Percentiles rank a stretch among this genome's conserved stretches.
phyloP scores from a whole-genome alignment of 352 stramenopile genomes.

The Pythium phragmiticola region DNA sequence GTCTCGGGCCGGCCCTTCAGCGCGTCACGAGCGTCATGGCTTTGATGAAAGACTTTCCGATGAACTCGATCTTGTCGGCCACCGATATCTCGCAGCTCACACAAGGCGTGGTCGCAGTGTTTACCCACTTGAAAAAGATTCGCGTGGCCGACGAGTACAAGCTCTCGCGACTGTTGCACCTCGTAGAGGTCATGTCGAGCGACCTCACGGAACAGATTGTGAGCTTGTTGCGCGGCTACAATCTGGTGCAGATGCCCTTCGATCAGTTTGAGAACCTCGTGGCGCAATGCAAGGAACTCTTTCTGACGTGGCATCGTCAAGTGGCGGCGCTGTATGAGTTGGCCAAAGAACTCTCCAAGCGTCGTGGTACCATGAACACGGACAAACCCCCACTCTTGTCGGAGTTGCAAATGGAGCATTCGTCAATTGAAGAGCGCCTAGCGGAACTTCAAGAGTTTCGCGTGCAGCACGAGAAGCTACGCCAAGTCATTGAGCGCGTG shows the following conservation, averaged over 20 bases:
- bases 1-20: constrained; percentile 82
- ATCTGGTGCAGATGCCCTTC: constrained; percentile 81
- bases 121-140: constrained; percentile 91
- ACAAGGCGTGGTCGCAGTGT: constrained; percentile 77
- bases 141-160: constrained; percentile 89
- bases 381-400: constrained; percentile 79
- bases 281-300: constrained; percentile 79
- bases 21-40: constrained; percentile 88
- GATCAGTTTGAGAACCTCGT: constrained; percentile 81
- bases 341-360: constrained; percentile 83
- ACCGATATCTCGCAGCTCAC: constrained; percentile 85
- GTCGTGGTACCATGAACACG: constrained; percentile 76
- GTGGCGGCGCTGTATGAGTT: constrained; percentile 84
- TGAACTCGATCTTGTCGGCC: constrained; percentile 90
- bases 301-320: constrained; percentile 85
- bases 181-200: constrained; percentile 87
- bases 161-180: constrained; percentile 65
- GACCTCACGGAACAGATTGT: constrained; percentile 82
- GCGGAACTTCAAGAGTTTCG: constrained; percentile 89
- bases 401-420: constrained; percentile 86
- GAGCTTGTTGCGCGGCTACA: constrained; percentile 80
- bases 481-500: constrained; percentile 85
- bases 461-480: constrained; percentile 89
- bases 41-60: constrained; percentile 93
- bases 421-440: constrained; percentile 84